Evolutionary conservation across 148 eudicot genomes (phyloP).

Genomic region (Camellia sinensis): DNA sequence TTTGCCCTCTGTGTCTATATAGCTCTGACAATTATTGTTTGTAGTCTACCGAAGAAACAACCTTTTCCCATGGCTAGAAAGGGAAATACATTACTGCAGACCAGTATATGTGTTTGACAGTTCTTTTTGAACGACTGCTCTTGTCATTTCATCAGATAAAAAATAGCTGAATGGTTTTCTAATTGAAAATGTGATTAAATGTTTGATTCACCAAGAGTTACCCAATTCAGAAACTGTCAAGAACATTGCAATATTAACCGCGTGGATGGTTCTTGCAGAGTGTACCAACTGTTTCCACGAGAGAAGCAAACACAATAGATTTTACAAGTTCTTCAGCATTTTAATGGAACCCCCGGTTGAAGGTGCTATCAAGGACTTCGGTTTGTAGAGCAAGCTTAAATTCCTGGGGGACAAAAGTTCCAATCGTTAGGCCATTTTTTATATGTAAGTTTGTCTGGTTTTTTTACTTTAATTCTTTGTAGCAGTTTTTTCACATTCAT

Average conservation of each 20-base stretch:
- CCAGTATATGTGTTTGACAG: neutral
- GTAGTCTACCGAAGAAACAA: neutral
- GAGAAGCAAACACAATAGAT: neutral
- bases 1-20: neutral
- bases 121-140: neutral
- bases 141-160: neutral
- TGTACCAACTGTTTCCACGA: neutral
- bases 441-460: neutral
- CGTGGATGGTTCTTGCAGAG: slow-evolving; percentile 7
- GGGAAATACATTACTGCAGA: neutral
- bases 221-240: neutral
- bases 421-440: neutral
- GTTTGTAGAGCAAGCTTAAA: neutral
- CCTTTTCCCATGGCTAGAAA: neutral
- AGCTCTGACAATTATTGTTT: neutral
- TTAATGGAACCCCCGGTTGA: neutral
- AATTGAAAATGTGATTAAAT: neutral
- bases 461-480: neutral
- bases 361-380: neutral
- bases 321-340: neutral
- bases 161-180: neutral
- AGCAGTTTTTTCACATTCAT: neutral
- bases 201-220: neutral
- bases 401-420: neutral
- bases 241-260: neutral